Base-by-base conservation (phyloP, 129 eudicot genomes). In the Smallanthus sonchifolius region DNA sequence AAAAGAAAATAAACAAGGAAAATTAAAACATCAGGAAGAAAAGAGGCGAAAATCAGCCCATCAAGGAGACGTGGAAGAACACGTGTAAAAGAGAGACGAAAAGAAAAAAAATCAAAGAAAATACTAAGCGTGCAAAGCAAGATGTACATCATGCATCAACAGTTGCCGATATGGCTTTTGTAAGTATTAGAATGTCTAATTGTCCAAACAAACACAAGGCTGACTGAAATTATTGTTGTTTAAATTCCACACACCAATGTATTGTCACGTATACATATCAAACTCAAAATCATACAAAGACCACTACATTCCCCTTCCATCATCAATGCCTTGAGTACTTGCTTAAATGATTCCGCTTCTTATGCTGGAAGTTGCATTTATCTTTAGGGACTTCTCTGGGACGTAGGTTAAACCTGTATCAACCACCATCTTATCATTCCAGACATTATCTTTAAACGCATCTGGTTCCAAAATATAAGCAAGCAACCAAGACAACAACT, bases 301-400 rank as follows among this genome's bases (percentile, higher is more conserved):
- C 35, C 47, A 55, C 36, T 76, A 76, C 80, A 76, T 55, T 76
- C 56, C 34, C 19, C 38, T 52, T 28, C 16, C 56, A 76, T 38
- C 43, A 65, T 28, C 34, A 55, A 36, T 32, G 54, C 47, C 38
- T 20, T 24, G 30, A 0, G 30, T 24, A 24, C 14, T 13, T n/a
- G 38, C 56, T 76, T 57, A 92, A 61, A 83, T 28, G 34, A 87
- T 83, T 37, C 89, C 96, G 8, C 91, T 80, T 47, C 89, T 83
- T 63, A 93, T 70, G 86, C 96, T 90, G 64, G 96, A 90, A 51
- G 95, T 93, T 75, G 98, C 95, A 79, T 93, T 81, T 79, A 93
- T 90, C 95, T 93, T 90, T 51, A 93, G 74, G 15, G 98, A 86
- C 67, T 87, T 87, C 83, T 90, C 98, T 3, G 98, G 96, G 49